Conservation (phyloP, 257 asterid species). For the Gynochthodes officinalis region DNA sequence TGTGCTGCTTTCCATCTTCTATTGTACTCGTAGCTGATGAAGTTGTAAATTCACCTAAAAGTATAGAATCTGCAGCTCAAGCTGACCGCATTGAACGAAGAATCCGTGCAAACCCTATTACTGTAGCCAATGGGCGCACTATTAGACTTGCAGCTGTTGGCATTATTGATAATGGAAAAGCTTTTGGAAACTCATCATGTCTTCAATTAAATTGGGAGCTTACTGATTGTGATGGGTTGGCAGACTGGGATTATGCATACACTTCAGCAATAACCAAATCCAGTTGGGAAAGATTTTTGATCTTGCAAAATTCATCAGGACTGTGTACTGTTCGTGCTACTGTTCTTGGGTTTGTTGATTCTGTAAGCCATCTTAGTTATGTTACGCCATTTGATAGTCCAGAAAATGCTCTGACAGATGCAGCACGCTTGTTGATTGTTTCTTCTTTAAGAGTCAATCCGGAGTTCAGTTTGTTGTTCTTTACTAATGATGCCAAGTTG, state of each 20-base stretch:
- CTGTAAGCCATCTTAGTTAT: slow-evolving; percentile 34
- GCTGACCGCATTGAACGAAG: slow-evolving; percentile 63
- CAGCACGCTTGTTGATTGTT: slow-evolving; percentile 72
- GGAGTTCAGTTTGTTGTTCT: slow-evolving; percentile 63
- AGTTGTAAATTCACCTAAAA: slow-evolving; percentile 49
- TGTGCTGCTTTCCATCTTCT: slow-evolving; percentile 71
- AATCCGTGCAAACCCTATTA: slow-evolving; percentile 58
- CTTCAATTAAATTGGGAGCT: slow-evolving; percentile 73
- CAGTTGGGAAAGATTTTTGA: slow-evolving; percentile 78
- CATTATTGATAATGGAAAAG: slow-evolving; percentile 61
- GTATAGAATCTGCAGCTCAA: slow-evolving; percentile 55
- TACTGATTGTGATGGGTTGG: slow-evolving; percentile 61
- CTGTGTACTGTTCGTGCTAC: slow-evolving; percentile 60
- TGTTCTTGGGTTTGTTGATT: slow-evolving; percentile 41
- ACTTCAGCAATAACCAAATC: slow-evolving; percentile 40
- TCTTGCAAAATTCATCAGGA: slow-evolving; percentile 76
- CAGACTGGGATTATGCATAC: slow-evolving; percentile 46
- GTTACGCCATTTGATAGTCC: slow-evolving; percentile 28
- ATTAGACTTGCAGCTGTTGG: slow-evolving; percentile 81
- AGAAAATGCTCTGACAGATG: slow-evolving; percentile 55
- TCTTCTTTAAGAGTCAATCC: slow-evolving; percentile 74
- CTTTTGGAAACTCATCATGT: slow-evolving; percentile 87
- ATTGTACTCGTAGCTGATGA: slow-evolving; percentile 71
- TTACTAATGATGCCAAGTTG: slow-evolving; percentile 61
- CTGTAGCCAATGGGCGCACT: slow-evolving; percentile 81